phyloP scores from a whole-genome alignment of 192 early-diverging fungal genomes.

The Umbelopsis sp. region DNA sequence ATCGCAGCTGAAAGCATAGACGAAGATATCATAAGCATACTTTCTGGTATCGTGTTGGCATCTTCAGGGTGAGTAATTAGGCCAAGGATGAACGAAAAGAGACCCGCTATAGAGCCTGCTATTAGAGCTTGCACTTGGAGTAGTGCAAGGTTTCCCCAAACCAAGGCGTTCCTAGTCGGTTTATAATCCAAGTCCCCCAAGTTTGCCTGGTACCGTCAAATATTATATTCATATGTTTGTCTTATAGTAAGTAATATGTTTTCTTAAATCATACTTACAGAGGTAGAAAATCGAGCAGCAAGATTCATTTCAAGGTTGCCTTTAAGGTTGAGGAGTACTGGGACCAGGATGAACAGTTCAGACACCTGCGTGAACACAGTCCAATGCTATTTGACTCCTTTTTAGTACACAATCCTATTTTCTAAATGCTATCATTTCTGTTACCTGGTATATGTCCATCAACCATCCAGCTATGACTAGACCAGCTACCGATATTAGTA shows the following conservation, averaged over 20 bases:
- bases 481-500: conserved; percentile 71
- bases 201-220: conserved; percentile 49
- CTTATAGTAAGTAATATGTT: not conserved
- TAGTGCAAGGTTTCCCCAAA: conserved; percentile 75
- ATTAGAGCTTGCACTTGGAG: conserved; percentile 73
- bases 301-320: conserved; percentile 93
- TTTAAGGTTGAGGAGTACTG: conserved; percentile 85
- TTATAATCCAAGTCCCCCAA: conserved; percentile 64
- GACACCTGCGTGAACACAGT: conserved; percentile 67
- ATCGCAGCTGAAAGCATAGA: conserved; percentile 70
- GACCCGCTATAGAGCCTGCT: conserved; percentile 70
- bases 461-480: conserved; percentile 72
- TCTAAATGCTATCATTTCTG: not conserved
- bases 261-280: conserved; percentile 35
- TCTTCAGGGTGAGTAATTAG: conserved; percentile 48
- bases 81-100: conserved; percentile 68
- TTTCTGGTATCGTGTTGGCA: conserved; percentile 45
- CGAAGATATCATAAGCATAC: conserved; percentile 58
- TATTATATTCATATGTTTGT: not conserved
- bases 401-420: not conserved
- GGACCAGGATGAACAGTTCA: conserved; percentile 83
- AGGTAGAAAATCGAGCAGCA: conserved; percentile 82
- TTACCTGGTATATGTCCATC: conserved; percentile 65
- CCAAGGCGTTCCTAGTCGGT: conserved; percentile 50
- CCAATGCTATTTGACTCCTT: conserved; percentile 52